phyloP scores from a whole-genome alignment of 2,329 filamentous ascomycete species.

The Aspergillus sp. region DNA sequence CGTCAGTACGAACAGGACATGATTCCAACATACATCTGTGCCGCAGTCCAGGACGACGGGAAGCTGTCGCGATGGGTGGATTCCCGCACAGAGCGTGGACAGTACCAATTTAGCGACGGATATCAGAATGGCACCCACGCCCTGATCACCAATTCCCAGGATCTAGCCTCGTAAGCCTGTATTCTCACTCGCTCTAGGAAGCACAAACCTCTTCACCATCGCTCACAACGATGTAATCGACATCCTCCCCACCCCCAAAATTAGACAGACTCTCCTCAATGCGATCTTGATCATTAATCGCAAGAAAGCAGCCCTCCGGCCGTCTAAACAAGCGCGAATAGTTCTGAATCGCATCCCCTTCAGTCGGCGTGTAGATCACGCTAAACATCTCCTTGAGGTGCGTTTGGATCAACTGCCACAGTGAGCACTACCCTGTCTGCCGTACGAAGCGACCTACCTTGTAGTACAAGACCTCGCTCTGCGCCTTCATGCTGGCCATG shows the following conservation, averaged over 20 bases:
- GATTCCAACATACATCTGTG: slow-evolving; percentile 58
- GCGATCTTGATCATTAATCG: slow-evolving; percentile 65
- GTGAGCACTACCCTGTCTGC: not conserved
- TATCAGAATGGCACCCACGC: slow-evolving; percentile 80
- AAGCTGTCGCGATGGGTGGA: slow-evolving; percentile 75
- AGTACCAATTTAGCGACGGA: slow-evolving; percentile 79
- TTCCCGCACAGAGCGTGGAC: slow-evolving; percentile 81
- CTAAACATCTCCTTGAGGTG: slow-evolving; percentile 86
- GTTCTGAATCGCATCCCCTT: slow-evolving; percentile 83
- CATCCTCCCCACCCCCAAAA: slow-evolving; percentile 69
- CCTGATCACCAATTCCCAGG: slow-evolving; percentile 85
- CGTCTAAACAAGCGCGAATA: slow-evolving; percentile 75
- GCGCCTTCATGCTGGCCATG: slow-evolving; percentile 78
- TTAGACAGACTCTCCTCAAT: slow-evolving; percentile 66
- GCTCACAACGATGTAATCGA: slow-evolving; percentile 86
- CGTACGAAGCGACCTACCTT: slow-evolving; percentile 47
- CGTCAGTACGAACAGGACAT: not conserved
- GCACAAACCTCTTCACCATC: slow-evolving; percentile 57
- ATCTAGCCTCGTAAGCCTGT: slow-evolving; percentile 54
- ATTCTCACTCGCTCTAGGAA: no score
- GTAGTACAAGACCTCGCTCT: slow-evolving; percentile 82
- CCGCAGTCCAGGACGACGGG: slow-evolving; percentile 84
- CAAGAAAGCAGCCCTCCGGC: slow-evolving; percentile 79
- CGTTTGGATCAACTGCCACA: slow-evolving; percentile 64
- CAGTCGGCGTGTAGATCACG: slow-evolving; percentile 87